Evolutionary conservation across 2,329 filamentous ascomycete species (phyloP).

Genomic region (Akanthomyces muscarius): DNA sequence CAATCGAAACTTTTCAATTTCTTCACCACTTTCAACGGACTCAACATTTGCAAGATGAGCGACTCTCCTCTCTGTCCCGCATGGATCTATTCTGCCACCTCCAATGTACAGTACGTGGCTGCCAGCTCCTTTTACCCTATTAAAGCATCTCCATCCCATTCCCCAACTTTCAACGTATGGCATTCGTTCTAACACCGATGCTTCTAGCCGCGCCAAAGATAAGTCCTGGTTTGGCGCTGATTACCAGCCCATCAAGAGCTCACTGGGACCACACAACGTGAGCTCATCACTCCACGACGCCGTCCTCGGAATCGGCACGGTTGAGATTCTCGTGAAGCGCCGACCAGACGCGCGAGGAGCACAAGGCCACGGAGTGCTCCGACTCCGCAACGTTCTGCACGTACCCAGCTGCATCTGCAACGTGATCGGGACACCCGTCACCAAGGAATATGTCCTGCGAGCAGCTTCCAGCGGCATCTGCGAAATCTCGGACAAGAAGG

Average conservation of each 20-base stretch:
- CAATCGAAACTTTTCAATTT: no score
- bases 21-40: no score
- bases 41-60: no score
- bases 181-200: not conserved
- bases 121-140: not conserved
- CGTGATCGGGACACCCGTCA: not conserved
- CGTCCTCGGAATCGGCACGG: constrained; percentile 17
- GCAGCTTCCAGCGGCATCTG: not conserved
- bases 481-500: not conserved
- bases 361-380: constrained; percentile 9
- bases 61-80: constrained; percentile 9
- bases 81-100: constrained; percentile 14
- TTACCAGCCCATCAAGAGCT: constrained; percentile 14
- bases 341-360: constrained; percentile 5
- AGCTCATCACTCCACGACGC: not conserved
- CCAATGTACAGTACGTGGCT: constrained; percentile 18
- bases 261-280: not conserved
- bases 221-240: constrained; percentile 18
- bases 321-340: constrained; percentile 15
- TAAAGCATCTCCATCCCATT: not conserved
- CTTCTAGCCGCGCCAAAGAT: constrained; percentile 16
- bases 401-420: constrained; percentile 5
- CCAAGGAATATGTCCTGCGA: not conserved
- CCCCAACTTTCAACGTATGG: no score
- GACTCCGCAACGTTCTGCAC: constrained; percentile 7